Conservation (phyloP, 1,284 basidiomycete species). For the Apiotrichum montevideense region DNA sequence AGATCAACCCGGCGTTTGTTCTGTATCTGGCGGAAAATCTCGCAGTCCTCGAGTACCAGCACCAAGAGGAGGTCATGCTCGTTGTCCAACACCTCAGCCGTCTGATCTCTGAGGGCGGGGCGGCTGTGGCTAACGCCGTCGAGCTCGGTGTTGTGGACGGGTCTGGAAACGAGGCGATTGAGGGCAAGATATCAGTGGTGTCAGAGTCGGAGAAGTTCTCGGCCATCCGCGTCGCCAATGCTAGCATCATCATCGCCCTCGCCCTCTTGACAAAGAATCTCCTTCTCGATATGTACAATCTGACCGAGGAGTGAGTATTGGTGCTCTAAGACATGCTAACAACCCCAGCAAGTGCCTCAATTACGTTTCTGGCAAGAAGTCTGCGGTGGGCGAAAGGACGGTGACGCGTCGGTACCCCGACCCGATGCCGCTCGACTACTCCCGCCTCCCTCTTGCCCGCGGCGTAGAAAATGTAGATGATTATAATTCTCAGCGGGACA, state of each 20-base stretch:
- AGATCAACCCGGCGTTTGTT: slow-evolving; percentile 74
- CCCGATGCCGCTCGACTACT: slow-evolving; percentile 21
- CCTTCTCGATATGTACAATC: slow-evolving; percentile 68
- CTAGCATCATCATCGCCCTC: slow-evolving; percentile 67
- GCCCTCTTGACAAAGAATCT: slow-evolving; percentile 77
- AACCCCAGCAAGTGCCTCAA: slow-evolving; percentile 68
- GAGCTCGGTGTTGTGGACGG: slow-evolving; percentile 24
- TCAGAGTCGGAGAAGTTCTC: slow-evolving; percentile 26
- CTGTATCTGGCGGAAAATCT: slow-evolving; percentile 95
- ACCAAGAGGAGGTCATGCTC: slow-evolving; percentile 82
- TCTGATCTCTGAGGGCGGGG: slow-evolving; percentile 68
- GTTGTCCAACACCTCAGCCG: slow-evolving; percentile 75
- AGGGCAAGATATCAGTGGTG: slow-evolving; percentile 22
- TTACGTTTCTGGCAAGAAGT: slow-evolving; percentile 78
- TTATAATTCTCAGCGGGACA: slow-evolving; percentile 32
- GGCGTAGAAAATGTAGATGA: slow-evolving; percentile 36
- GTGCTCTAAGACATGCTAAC: neutral
- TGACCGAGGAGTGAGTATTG: slow-evolving; percentile 72
- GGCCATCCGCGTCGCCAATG: slow-evolving; percentile 36
- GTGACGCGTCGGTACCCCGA: slow-evolving; percentile 49
- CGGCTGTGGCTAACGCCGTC: slow-evolving; percentile 59
- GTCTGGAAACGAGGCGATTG: slow-evolving; percentile 35
- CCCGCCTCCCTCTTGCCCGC: slow-evolving; percentile 26
- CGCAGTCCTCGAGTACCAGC: slow-evolving; percentile 84
- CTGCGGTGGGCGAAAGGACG: slow-evolving; percentile 72